Percentiles rank a stretch among this genome's conserved stretches.
phyloP scores from a whole-genome alignment of 1,284 basidiomycete genomes.

The Pseudomicrostroma phylloplanum region DNA sequence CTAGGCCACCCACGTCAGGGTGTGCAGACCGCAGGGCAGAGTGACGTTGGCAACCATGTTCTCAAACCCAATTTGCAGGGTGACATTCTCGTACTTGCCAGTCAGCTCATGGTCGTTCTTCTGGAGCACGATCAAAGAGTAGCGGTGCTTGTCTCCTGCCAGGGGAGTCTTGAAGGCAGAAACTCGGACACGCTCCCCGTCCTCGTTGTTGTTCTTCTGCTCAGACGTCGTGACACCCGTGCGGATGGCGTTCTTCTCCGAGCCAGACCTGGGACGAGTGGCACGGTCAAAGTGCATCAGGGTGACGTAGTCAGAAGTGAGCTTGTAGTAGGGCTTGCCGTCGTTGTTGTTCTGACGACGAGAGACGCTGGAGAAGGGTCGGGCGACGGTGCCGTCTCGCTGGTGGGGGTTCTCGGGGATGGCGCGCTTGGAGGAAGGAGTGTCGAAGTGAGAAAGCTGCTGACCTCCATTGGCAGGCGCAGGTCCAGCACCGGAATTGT shows the following conservation, averaged over 20 bases:
- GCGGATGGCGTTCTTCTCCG: slow-evolving; percentile 9
- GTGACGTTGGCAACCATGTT: slow-evolving; percentile 9
- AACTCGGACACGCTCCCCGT: slow-evolving; percentile 18
- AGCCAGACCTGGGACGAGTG: slow-evolving; percentile 17
- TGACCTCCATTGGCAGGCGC: slow-evolving; percentile 16
- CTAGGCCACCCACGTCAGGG: slow-evolving; percentile 2
- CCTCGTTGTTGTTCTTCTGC: slow-evolving; percentile 15
- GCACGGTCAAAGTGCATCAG: slow-evolving; percentile 28
- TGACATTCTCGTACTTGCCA: slow-evolving; percentile 7
- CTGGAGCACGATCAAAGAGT: slow-evolving; percentile 27
- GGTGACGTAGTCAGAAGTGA: slow-evolving; percentile 22
- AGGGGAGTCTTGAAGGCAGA: slow-evolving; percentile 26
- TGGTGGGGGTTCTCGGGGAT: too few species aligned
- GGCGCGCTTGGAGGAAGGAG: too few species aligned
- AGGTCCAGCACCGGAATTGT: slow-evolving; percentile 7
- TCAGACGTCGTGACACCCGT: slow-evolving; percentile 27
- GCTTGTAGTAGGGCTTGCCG: slow-evolving; percentile 1
- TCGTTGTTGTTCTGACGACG: neutral
- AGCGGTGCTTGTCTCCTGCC: slow-evolving; percentile 18
- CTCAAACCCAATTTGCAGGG: slow-evolving; percentile 5
- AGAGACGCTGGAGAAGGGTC: too few species aligned
- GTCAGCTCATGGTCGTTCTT: slow-evolving; percentile 29
- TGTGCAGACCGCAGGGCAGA: slow-evolving; percentile 7
- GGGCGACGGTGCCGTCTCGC: too few species aligned
- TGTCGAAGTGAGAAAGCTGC: neutral